A percentile compares a stretch with the other conserved stretches of the same genome.
Conservation (phyloP, 192 early-diverging fungal genomes). For the Backusella westeae region DNA sequence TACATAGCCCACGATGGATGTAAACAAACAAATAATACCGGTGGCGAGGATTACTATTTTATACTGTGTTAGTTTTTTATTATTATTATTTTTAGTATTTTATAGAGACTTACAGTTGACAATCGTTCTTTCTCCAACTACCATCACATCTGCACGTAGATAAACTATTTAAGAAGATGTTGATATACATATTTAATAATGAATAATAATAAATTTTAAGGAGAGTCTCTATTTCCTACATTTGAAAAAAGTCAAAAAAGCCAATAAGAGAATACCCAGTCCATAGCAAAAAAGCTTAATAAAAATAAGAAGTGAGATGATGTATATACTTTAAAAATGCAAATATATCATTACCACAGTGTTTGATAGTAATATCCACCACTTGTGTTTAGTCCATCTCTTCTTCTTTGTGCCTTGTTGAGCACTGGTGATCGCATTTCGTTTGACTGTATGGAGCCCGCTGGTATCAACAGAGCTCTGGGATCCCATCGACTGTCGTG, state of each 20-base stretch:
- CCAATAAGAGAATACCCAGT: conserved; percentile 16
- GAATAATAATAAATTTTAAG: too few species aligned
- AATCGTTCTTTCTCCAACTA: conserved; percentile 28
- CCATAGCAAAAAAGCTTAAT: conserved; percentile 36
- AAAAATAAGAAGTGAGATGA: background rate
- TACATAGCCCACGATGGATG: conserved; percentile 40
- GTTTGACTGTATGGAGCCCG: conserved; percentile 32
- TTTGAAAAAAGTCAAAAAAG: conserved; percentile 31
- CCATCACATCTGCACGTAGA: conserved; percentile 29
- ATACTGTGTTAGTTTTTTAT: too few species aligned
- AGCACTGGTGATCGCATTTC: conserved; percentile 4
- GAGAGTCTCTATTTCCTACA: conserved; percentile 1
- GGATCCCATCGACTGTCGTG: background rate
- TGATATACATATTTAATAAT: too few species aligned
- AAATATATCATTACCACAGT: conserved; percentile 33
- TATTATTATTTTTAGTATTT: background rate
- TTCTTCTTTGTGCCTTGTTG: background rate
- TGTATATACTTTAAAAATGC: too few species aligned
- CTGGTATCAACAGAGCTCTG: conserved; percentile 9
- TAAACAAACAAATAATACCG: conserved; percentile 34
- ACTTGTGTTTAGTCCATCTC: conserved; percentile 48
- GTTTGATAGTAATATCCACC: conserved; percentile 43
- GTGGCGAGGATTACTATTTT: conserved; percentile 34
- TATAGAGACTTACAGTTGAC: conserved; percentile 20
- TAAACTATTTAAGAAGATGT: conserved; percentile 19